Evolutionary conservation across 805 yeast species (phyloP), one percentile per base, ranked within the genome.

Genomic region (Cyberlindnera euphorbiiphila): DNA sequence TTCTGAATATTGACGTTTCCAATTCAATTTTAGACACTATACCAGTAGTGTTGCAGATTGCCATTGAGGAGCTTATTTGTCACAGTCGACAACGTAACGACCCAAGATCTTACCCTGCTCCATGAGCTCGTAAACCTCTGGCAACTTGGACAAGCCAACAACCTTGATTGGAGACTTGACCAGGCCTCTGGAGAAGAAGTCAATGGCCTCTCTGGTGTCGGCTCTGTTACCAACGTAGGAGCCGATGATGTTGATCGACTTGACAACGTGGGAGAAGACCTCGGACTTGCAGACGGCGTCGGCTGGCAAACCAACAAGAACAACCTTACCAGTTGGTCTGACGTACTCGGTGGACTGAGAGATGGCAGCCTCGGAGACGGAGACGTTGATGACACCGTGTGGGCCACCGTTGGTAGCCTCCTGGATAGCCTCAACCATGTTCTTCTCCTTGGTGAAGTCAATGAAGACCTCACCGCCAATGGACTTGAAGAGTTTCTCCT

Each of bases 141-240:
- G 77, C 57, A 85, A 71, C 60, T 81, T 79, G 43, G 86, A 76
- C 54, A 85, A 71, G 39, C 88, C 87, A 37, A 79, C 87, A 61
- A 87, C 60, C 68, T 76, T 75, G 68, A 84, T 78, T 52, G 85
- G 85, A 45, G 85, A 74, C 60, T 72, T 68, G 60, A 82, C 81
- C 59, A 76, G 65, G 45, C 89, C 91, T 61, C 85, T 72, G 51
- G 68, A 47, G 65, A 79, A 81, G 74, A 83, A 81, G 54, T 80
- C 85, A 46, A 82, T 65, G 41, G 89, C 88, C 70, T 83, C 89
- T 46, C 81, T 74, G 49, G 91, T 76, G 67, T 86, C 95, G 47
- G 83, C 82, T 66, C 94, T 80, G 76, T 84, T 84, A 56, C 95
- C 95, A 46, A 85, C 95, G 60, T 83, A 83, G 33, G 94, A 84